Percentiles rank a stretch among this genome's conserved stretches.
phyloP scores from a whole-genome alignment of 2,329 filamentous ascomycete species.

The Arthrinium phaeospermum region DNA sequence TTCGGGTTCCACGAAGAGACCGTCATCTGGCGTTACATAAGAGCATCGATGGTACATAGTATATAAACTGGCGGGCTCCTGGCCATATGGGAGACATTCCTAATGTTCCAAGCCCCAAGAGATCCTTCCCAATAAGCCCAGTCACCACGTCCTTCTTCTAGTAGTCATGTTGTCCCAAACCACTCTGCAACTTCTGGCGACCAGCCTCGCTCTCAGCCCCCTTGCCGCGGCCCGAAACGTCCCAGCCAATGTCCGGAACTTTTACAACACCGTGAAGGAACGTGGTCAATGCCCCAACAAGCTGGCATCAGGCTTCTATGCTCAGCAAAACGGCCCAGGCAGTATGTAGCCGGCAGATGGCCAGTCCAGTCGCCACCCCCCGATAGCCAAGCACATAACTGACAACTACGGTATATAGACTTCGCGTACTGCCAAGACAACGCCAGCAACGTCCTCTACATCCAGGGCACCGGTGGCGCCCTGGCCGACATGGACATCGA shows the following conservation, averaged over 20 bases:
- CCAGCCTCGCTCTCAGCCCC: background rate
- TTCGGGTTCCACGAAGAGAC: background rate
- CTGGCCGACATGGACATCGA: conserved; percentile 13
- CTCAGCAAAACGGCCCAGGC: background rate
- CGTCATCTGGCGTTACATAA: background rate
- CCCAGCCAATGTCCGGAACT: conserved; percentile 1
- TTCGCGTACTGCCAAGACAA: background rate
- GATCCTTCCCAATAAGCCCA: background rate
- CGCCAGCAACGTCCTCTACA: background rate
- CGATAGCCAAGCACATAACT: background rate
- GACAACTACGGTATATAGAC: background rate
- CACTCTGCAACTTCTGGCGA: conserved; percentile 1
- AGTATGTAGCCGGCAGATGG: background rate
- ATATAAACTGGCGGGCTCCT: background rate
- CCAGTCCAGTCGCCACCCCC: background rate
- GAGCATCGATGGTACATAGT: background rate
- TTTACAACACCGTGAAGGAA: background rate
- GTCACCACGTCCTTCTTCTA: background rate
- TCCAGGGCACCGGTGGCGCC: background rate
- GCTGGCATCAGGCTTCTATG: background rate
- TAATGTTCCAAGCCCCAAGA: background rate
- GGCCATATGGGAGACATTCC: background rate
- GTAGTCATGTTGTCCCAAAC: background rate
- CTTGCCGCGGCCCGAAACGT: background rate
- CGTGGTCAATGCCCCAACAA: background rate